Percentiles rank a stretch among this genome's conserved stretches.
Conservation (phyloP, 768 basidiomycete species). For the Chalciporus piperatus region DNA sequence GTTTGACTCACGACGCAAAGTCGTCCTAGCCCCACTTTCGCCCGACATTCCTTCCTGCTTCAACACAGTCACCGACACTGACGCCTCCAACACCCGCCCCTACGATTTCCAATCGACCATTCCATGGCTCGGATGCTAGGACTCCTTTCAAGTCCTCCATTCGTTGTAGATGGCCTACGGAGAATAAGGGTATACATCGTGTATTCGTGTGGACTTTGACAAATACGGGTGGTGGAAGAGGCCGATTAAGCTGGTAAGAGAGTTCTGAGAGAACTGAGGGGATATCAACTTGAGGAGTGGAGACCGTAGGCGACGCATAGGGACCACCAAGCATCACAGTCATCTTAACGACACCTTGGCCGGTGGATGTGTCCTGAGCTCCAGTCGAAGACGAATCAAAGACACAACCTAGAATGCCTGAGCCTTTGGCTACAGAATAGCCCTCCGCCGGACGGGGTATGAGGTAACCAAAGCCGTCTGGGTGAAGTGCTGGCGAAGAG, state of each 20-base stretch:
- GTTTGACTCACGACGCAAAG: constrained; percentile 11
- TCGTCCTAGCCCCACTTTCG: constrained; percentile 35
- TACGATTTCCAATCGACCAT: constrained; percentile 54
- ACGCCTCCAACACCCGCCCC: constrained; percentile 89
- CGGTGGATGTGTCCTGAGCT: constrained; percentile 45
- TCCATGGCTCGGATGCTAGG: constrained; percentile 43
- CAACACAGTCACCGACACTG: constrained; percentile 83
- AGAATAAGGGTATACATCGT: constrained; percentile 76
- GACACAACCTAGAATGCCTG: constrained; percentile 76
- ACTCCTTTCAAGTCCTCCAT: constrained; percentile 56
- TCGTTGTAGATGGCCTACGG: constrained; percentile 68
- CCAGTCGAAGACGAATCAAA: constrained; percentile 84
- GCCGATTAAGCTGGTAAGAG: constrained; percentile 42
- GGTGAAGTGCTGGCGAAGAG: constrained; percentile 52
- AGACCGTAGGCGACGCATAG: constrained; percentile 32
- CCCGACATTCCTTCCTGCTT: constrained; percentile 63
- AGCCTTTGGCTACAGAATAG: constrained; percentile 39
- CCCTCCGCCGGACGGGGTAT: constrained; percentile 70
- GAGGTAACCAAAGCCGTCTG: constrained; percentile 91
- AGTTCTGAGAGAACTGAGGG: constrained; percentile 31
- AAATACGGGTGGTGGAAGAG: constrained; percentile 55
- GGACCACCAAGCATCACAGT: constrained; percentile 93
- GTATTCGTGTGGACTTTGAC: constrained; percentile 52
- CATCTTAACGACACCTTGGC: constrained; percentile 60
- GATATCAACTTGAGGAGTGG: constrained; percentile 24